Base-by-base conservation (phyloP, 2,329 filamentous ascomycete species). In the Trichoderma breve region DNA sequence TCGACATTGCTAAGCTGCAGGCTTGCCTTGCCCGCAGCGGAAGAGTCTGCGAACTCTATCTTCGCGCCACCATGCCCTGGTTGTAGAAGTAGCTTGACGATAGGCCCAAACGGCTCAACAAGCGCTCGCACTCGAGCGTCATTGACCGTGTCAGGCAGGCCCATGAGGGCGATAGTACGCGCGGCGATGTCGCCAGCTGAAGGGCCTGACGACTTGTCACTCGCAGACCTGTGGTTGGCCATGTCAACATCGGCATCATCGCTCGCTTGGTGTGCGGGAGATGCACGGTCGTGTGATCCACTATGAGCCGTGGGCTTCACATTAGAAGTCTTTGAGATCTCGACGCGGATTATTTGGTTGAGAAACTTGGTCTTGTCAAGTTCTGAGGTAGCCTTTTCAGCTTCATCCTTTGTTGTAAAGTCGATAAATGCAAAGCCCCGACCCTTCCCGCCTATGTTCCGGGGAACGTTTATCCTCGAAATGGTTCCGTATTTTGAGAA, bases 141-240 rank as follows among this genome's bases (percentile, higher is more conserved):
- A 75, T 97, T 98, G 77, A 98, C 89, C 0, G 95, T 98, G 78
- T 98, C 96, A 0, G 96, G 94, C 1, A 99, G 85, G 74, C 95
- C 92, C 82, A 98, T 89, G 32, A 99, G 84, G 11, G 91, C 92
- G 64, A 98, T 86, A 1, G 93, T 96, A 67, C 94, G 90, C 64
- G 90, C 88, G 34, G 85, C 81, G 24, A 89, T 87, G 18, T 89
- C 86, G 6, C 80, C 80, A 8, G 83, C 81, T 1, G 86, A 14
- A 73, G 76, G 70, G 83, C 80, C 0, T 79, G 69, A 77, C 83
- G 80, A 76, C 62, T 82, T 78, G 39, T 86, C 84, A 11, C 80
- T 53, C 11, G 11, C n/a, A 24, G 47, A 24, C 11, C 43, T n/a
- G 18, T 51, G 43, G 43, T 21, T 51, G n/a, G 21, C 47, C 47